Conservation (phyloP, 2,329 filamentous ascomycete genomes). For the Pseudopithomyces maydicus region DNA sequence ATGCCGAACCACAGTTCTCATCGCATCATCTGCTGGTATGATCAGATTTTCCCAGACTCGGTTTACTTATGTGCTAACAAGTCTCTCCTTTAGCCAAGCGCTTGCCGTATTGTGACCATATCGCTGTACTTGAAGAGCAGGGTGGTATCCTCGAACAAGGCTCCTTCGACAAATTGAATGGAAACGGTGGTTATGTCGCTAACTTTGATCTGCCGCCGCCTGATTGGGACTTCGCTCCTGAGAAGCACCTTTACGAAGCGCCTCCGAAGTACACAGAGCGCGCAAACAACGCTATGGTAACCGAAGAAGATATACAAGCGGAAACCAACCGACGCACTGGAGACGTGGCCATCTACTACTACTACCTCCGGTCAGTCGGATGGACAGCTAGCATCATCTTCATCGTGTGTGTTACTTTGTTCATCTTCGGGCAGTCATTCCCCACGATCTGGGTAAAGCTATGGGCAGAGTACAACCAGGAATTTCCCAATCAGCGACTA, state of each 20-base stretch:
- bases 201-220: constrained; percentile 40
- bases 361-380: constrained; percentile 39
- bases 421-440: constrained; percentile 41
- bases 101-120: constrained; percentile 48
- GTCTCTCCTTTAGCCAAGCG: constrained; percentile 28
- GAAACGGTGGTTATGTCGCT: constrained; percentile 37
- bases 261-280: constrained; percentile 37
- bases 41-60: not conserved
- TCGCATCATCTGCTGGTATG: constrained; percentile 39
- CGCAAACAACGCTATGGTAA: constrained; percentile 22
- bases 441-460: constrained; percentile 55
- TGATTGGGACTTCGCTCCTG: constrained; percentile 37
- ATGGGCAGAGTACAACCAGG: constrained; percentile 52
- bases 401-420: constrained; percentile 36
- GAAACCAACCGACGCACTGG: constrained; percentile 39
- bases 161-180: constrained; percentile 44
- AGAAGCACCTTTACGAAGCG: constrained; percentile 36
- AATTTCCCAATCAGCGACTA: constrained; percentile 43
- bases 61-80: not conserved
- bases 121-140: constrained; percentile 47
- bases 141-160: constrained; percentile 48
- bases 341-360: constrained; percentile 39
- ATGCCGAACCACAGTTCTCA: constrained; percentile 41
- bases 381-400: constrained; percentile 37
- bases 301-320: constrained; percentile 37